Percentiles rank a stretch among this genome's conserved stretches.
These are phyloP conservation scores for Clavariopsis aquatica DNA, from an alignment of 495 filamentous ascomycete species.

Conservation along the genomic window DNA sequence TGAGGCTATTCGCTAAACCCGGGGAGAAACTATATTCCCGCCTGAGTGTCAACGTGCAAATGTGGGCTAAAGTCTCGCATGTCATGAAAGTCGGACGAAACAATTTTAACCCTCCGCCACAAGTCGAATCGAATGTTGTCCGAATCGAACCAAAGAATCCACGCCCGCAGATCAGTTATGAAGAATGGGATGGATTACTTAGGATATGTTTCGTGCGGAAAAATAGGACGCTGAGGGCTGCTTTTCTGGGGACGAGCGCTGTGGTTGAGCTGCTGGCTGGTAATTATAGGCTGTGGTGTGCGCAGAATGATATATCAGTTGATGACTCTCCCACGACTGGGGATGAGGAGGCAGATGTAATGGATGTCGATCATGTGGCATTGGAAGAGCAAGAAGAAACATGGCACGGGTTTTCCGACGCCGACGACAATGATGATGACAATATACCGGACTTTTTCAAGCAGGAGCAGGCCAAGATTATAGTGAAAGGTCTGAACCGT, in stretches of 20 bases:
- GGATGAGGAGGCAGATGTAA: constrained; percentile 10
- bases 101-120: constrained; percentile 92
- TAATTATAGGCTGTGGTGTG: constrained; percentile 88
- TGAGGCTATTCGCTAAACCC: constrained; percentile 73
- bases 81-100: constrained; percentile 91
- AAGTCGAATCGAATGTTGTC: constrained; percentile 85
- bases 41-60: constrained; percentile 87
- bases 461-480: constrained; percentile 57
- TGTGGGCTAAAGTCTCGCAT: constrained; percentile 85
- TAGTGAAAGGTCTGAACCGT: constrained; percentile 49
- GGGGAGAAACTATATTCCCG: constrained; percentile 84
- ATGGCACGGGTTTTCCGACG: constrained; percentile 56
- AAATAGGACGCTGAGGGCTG: constrained; percentile 75
- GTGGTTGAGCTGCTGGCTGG: constrained; percentile 78
- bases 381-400: constrained; percentile 54
- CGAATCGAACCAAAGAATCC: constrained; percentile 76
- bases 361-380: constrained; percentile 49
- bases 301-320: constrained; percentile 73
- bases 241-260: constrained; percentile 71
- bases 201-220: constrained; percentile 78
- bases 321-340: constrained; percentile 62
- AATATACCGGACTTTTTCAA: constrained; percentile 78
- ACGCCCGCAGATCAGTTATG: constrained; percentile 81
- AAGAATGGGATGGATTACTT: constrained; percentile 92
- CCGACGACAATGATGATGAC: constrained; percentile 58